Percentiles rank a stretch among this genome's conserved stretches.
phyloP scores from a whole-genome alignment of 306 rosid species.

The Prinsepia uniflora region DNA sequence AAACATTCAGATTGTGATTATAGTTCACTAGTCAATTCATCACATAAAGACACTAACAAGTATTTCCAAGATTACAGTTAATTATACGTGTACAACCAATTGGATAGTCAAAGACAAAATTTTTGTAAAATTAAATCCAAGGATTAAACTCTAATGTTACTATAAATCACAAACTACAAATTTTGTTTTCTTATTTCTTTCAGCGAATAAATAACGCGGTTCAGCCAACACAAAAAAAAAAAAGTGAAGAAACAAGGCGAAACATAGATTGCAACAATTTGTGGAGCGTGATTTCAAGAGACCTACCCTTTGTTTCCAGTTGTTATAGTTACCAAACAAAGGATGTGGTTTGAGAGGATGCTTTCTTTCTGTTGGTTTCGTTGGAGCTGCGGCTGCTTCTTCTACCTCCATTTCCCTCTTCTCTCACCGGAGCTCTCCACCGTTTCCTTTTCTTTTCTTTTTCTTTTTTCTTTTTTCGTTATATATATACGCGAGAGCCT shows the following conservation, averaged over 20 bases:
- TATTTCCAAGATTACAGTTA: not conserved
- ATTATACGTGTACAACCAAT: not conserved
- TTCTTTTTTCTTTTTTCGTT: not conserved
- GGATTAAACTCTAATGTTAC: not conserved
- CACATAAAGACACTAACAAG: not conserved
- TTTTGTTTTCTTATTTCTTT: not conserved
- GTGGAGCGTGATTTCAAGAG: not conserved
- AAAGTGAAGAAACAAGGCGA: not conserved
- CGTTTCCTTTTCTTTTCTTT: not conserved
- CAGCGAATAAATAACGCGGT: too few relatives aligned
- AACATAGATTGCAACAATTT: not conserved
- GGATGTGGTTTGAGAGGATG: conserved; percentile 47
- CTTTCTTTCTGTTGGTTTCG: conserved; percentile 24
- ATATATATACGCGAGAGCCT: not conserved
- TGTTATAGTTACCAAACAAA: conserved; percentile 38
- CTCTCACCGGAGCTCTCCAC: not conserved
- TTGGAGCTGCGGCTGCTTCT: conserved; percentile 1
- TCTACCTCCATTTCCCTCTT: conserved; percentile 4
- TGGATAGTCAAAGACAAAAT: not conserved
- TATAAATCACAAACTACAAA: not conserved
- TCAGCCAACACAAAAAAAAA: not conserved
- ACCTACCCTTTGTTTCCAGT: conserved; percentile 67
- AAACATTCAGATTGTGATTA: not conserved
- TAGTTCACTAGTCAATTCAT: not conserved
- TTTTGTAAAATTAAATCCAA: not conserved